These are phyloP conservation scores for Dactylellina sp. DNA, from an alignment of 2,329 filamentous ascomycete species.

Conservation along the genomic window DNA sequence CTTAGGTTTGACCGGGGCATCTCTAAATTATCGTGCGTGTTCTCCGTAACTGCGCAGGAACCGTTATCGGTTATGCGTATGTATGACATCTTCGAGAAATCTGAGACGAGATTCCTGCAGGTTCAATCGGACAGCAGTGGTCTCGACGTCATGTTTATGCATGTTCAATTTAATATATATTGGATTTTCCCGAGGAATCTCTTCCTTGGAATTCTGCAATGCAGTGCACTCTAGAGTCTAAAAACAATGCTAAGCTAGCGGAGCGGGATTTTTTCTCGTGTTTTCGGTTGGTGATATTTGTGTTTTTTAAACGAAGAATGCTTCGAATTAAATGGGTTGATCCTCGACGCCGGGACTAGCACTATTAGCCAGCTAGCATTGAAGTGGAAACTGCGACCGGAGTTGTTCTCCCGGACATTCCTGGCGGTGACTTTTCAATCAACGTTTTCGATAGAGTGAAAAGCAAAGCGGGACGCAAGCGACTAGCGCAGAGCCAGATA, in stretches of 20 bases:
- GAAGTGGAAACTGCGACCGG: constrained; percentile 47
- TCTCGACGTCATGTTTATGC: constrained; percentile 28
- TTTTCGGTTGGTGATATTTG: constrained; percentile 30
- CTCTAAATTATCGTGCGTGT: background rate
- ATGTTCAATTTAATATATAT: constrained; percentile 29
- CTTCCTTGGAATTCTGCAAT: constrained; percentile 40
- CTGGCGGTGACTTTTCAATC: constrained; percentile 46
- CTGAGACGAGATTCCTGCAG: background rate
- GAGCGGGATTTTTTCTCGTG: constrained; percentile 30
- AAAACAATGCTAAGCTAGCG: constrained; percentile 6
- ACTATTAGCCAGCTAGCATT: constrained; percentile 32
- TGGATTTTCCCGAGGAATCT: constrained; percentile 39
- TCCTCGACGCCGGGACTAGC: background rate
- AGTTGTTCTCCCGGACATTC: constrained; percentile 45
- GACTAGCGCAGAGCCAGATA: constrained; percentile 15
- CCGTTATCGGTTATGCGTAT: constrained; percentile 15
- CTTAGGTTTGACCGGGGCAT: constrained; percentile 20
- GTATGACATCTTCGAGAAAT: constrained; percentile 5
- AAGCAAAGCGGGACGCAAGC: constrained; percentile 30
- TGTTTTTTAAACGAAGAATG: constrained; percentile 43
- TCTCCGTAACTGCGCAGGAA: background rate
- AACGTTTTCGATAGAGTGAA: constrained; percentile 48
- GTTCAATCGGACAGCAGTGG: background rate
- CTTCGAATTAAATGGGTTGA: constrained; percentile 10
- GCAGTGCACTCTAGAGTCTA: background rate